phyloP scores from a whole-genome alignment of 495 filamentous ascomycete species.

The Hyaloscypha hepaticicola region DNA sequence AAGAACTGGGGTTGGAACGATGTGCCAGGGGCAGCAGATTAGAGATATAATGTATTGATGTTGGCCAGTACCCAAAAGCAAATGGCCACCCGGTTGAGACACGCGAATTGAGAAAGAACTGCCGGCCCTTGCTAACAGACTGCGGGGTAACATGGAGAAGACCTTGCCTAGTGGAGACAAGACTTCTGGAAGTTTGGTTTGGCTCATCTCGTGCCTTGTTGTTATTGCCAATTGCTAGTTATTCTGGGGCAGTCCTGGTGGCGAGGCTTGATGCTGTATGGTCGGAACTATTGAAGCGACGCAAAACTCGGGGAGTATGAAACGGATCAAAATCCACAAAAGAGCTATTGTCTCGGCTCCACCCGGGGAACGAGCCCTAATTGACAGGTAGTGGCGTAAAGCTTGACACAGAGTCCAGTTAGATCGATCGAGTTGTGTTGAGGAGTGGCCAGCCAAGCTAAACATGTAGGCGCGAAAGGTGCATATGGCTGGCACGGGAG shows the following conservation, averaged over 20 bases:
- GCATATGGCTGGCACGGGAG: neutral
- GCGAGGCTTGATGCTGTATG: neutral
- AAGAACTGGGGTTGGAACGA: neutral
- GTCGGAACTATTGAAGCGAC: slow-evolving; percentile 8
- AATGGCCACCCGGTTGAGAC: neutral
- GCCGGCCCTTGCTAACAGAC: neutral
- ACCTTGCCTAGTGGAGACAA: neutral
- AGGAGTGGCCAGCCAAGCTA: neutral
- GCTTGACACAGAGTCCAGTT: neutral
- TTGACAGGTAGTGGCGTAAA: neutral
- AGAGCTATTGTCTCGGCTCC: neutral
- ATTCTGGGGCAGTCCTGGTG: neutral
- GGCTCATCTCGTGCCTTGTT: no score
- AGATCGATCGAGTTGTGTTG: neutral
- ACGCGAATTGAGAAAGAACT: neutral
- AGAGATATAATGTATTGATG: slow-evolving; percentile 1
- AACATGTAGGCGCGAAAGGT: neutral
- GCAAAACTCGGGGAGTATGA: neutral
- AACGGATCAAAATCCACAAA: neutral
- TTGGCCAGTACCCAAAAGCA: neutral
- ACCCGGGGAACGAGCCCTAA: neutral
- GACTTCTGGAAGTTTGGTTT: neutral
- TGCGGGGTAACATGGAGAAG: slow-evolving; percentile 2
- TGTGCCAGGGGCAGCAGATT: neutral
- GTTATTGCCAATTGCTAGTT: neutral